Percentiles rank a stretch among this genome's conserved stretches.
Conservation (phyloP, 2,329 filamentous ascomycete genomes). For the Ophiostoma tasmaniense region DNA sequence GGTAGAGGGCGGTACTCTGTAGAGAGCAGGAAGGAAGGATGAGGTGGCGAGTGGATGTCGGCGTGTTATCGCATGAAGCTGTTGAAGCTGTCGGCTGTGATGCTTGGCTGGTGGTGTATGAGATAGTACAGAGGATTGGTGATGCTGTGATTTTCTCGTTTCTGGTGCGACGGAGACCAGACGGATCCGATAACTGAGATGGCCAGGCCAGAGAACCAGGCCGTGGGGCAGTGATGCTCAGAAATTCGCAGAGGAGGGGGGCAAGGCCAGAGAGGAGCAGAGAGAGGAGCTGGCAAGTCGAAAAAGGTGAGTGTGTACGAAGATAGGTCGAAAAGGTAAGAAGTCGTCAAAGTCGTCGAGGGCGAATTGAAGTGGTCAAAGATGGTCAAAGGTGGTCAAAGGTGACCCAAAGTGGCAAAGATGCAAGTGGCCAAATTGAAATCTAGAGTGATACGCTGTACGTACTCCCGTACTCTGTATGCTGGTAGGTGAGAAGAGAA, state of each 20-base stretch:
- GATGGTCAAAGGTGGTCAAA: not conserved
- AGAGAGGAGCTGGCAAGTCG: conserved; percentile 4
- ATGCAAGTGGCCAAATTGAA: conserved; percentile 1
- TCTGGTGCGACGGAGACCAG: not conserved
- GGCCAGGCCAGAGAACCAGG: too few relatives aligned
- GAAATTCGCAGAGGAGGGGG: conserved; percentile 1
- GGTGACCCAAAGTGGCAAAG: not conserved
- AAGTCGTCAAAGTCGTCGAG: not conserved
- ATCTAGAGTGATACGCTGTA: too few relatives aligned
- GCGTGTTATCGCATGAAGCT: not conserved
- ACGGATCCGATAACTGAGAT: not conserved
- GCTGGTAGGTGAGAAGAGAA: not conserved
- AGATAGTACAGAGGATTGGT: not conserved
- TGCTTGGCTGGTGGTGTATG: not conserved
- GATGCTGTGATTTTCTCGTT: not conserved
- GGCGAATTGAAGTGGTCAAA: not conserved
- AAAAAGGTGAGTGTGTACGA: not conserved
- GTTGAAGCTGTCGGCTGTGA: not conserved
- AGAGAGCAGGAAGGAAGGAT: too few relatives aligned
- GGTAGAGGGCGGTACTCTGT: not conserved
- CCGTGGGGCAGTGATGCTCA: conserved; percentile 1
- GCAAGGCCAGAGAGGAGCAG: not conserved
- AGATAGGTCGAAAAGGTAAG: not conserved
- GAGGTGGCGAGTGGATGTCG: not conserved
- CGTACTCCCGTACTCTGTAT: too few relatives aligned